phyloP scores from a whole-genome alignment of 257 asterid genomes.

The Solanum phureja region DNA sequence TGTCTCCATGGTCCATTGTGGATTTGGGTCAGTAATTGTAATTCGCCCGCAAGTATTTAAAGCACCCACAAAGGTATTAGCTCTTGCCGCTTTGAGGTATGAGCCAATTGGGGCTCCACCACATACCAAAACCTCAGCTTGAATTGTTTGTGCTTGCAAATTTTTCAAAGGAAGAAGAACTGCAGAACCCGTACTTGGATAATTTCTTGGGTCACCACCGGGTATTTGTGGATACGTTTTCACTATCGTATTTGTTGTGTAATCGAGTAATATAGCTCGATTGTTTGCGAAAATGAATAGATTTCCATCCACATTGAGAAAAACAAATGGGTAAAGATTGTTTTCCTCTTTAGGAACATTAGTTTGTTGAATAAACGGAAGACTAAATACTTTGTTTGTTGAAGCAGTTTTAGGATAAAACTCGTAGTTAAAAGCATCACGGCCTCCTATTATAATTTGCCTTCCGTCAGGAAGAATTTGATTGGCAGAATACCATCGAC shows the following conservation, averaged over 20 bases:
- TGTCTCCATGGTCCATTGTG: slow-evolving; percentile 38
- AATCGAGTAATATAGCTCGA: slow-evolving; percentile 28
- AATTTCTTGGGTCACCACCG: not conserved
- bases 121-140: slow-evolving; percentile 30
- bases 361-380: slow-evolving; percentile 9
- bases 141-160: not conserved
- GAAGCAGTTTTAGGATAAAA: slow-evolving; percentile 4
- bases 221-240: not conserved
- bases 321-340: slow-evolving; percentile 19
- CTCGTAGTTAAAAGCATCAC: slow-evolving; percentile 12
- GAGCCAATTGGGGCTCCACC: slow-evolving; percentile 45
- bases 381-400: not conserved
- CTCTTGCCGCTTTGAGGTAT: not conserved
- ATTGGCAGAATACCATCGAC: slow-evolving; percentile 21
- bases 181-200: not conserved
- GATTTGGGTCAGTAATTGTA: slow-evolving; percentile 19
- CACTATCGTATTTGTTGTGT: not conserved
- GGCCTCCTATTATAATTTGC: slow-evolving; percentile 11
- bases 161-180: slow-evolving; percentile 22
- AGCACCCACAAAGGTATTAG: slow-evolving; percentile 13
- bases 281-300: not conserved
- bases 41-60: slow-evolving; percentile 32
- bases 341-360: slow-evolving; percentile 10
- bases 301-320: slow-evolving; percentile 13
- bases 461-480: slow-evolving; percentile 15